Evolutionary conservation across 441 rosid genomes (phyloP), one percentile per base, ranked within the genome.

Genomic region (Pelargonium australe): DNA sequence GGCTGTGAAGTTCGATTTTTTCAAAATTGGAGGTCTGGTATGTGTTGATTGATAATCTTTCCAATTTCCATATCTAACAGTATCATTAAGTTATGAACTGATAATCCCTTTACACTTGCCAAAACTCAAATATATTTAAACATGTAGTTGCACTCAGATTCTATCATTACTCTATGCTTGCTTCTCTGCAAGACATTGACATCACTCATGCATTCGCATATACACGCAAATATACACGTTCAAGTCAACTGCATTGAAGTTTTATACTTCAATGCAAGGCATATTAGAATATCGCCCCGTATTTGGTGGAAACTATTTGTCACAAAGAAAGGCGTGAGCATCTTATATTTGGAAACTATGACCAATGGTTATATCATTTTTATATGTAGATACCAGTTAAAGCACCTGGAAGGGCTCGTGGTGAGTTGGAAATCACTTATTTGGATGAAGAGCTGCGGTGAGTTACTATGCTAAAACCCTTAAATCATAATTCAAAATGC

Each of bases 341-440:
- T 31, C 37, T 31, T 31, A 3, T 31, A 31, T 31, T 2, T 31
- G 37, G 3, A 31, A 31, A 31, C n/a, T 0, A 7, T 7, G 5
- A 25, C 20, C 28, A 58, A 66, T 73, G 53, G 43, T 55, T 47
- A 20, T 14, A 67, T 14, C 58, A 45, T 73, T 49, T 53, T 77
- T 58, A 1, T 78, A 6, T 70, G 69, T 78, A 94, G 97, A 87
- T 91, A 73, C 93, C 96, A 13, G 17, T 94, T 31, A 91, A 89
- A 77, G 95, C 98, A 55, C 97, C 96, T 23, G 95, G 62, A 65
- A 81, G 84, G 25, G 96, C 95, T 63, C 89, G 88, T 23, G 97
- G 98, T 34, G 93, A 91, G 68, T 68, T 94, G 44, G 98, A 94
- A 79, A 91, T 86, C 64, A 91, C 98, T 8, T 94, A 89, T 74